These are phyloP conservation scores for Rubroboletus satanas DNA, from an alignment of 768 basidiomycete species.

Conservation along the genomic window DNA sequence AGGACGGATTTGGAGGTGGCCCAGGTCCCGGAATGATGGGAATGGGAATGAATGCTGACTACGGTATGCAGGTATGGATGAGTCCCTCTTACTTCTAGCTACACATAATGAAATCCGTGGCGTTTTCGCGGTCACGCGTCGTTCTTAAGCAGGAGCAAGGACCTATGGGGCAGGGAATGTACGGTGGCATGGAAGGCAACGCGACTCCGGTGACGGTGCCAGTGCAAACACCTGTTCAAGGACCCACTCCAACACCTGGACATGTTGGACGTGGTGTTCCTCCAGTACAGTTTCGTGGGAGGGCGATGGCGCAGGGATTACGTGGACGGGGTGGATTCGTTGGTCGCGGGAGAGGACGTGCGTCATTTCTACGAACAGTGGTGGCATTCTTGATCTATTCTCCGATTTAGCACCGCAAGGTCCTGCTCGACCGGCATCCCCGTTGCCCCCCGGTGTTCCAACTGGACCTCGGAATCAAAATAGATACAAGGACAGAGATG, in stretches of 20 bases:
- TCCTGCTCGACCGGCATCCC: slow-evolving; percentile 75
- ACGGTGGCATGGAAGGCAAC: slow-evolving; percentile 56
- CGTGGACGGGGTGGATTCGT: slow-evolving; percentile 43
- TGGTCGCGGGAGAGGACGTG: slow-evolving; percentile 39
- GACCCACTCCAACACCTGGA: slow-evolving; percentile 29
- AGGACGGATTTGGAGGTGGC: slow-evolving; percentile 39
- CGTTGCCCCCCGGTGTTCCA: slow-evolving; percentile 81
- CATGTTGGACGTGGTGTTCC: slow-evolving; percentile 30
- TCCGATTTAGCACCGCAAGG: slow-evolving; percentile 37
- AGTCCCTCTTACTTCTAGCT: slow-evolving; percentile 29
- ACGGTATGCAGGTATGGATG: slow-evolving; percentile 65
- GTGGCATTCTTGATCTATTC: slow-evolving; percentile 1
- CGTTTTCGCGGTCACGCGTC: slow-evolving; percentile 26
- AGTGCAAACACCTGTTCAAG: slow-evolving; percentile 33
- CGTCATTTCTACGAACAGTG: slow-evolving; percentile 17
- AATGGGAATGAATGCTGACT: slow-evolving; percentile 70
- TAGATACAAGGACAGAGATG: slow-evolving; percentile 87
- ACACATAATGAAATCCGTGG: slow-evolving; percentile 38
- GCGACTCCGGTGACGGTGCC: slow-evolving; percentile 45
- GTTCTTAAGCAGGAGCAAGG: slow-evolving; percentile 49
- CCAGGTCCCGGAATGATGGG: slow-evolving; percentile 58
- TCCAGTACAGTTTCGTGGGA: slow-evolving; percentile 43
- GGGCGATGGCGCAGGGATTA: slow-evolving; percentile 40
- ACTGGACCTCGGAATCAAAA: slow-evolving; percentile 86
- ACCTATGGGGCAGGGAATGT: slow-evolving; percentile 66